Evolutionary conservation across 2,329 filamentous ascomycete genomes (phyloP).

Genomic region (Phaeosphaeriaceae sp.): DNA sequence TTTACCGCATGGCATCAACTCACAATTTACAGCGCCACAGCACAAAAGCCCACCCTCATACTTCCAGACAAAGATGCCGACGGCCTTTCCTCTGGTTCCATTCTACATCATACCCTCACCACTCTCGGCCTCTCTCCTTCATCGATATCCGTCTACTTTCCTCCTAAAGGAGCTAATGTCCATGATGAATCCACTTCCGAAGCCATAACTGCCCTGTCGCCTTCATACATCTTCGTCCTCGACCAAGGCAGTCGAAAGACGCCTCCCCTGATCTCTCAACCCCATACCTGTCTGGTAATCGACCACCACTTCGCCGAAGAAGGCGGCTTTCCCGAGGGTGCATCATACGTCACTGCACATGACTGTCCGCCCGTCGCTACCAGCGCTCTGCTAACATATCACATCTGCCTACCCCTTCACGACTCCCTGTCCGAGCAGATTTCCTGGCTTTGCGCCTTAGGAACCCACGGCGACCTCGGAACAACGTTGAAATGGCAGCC

Average conservation of each 20-base stretch:
- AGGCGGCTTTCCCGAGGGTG: constrained; percentile 64
- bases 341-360: constrained; percentile 67
- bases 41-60: constrained; percentile 63
- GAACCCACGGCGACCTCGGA: constrained; percentile 72
- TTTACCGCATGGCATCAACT: background rate
- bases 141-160: constrained; percentile 65
- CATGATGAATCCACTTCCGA: constrained; percentile 62
- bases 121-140: constrained; percentile 63
- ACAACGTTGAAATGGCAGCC: constrained; percentile 69
- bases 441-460: constrained; percentile 69
- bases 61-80: constrained; percentile 75
- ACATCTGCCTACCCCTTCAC: constrained; percentile 66
- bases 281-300: constrained; percentile 64
- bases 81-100: constrained; percentile 69
- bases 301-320: constrained; percentile 68
- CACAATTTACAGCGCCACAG: constrained; percentile 53
- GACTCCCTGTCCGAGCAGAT: constrained; percentile 57
- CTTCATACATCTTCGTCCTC: constrained; percentile 67
- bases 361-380: constrained; percentile 71
- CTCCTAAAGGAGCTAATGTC: constrained; percentile 66
- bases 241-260: constrained; percentile 69
- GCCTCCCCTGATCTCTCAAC: constrained; percentile 59
- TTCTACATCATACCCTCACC: constrained; percentile 66
- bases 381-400: constrained; percentile 68
- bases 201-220: constrained; percentile 59